phyloP scores from a whole-genome alignment of 2,329 filamentous ascomycete species.

The Microdochium bolleyi region DNA sequence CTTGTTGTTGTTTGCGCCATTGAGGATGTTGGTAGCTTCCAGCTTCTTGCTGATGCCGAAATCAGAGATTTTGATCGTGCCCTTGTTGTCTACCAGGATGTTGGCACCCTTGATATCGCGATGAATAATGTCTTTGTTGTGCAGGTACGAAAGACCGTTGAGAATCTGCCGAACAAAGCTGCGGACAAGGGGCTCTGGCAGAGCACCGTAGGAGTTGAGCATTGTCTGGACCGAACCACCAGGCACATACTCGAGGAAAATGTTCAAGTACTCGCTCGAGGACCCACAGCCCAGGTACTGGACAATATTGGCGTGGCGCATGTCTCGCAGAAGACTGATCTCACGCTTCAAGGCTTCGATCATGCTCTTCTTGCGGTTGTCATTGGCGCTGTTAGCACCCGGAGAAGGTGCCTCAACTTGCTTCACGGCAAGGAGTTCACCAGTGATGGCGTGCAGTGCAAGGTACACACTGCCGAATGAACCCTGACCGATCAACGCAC shows the following conservation, averaged over 20 bases:
- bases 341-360: constrained; percentile 95
- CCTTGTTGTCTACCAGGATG: constrained; percentile 97
- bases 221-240: constrained; percentile 97
- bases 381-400: constrained; percentile 70
- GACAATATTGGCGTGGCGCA: constrained; percentile 95
- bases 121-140: constrained; percentile 93
- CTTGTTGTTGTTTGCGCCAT: constrained; percentile 58
- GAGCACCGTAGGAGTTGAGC: constrained; percentile 95
- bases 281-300: constrained; percentile 95
- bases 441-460: constrained; percentile 89
- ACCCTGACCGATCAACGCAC: constrained; percentile 90
- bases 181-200: constrained; percentile 86
- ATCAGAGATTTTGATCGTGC: constrained; percentile 97
- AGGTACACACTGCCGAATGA: constrained; percentile 96
- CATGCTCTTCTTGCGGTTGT: constrained; percentile 94
- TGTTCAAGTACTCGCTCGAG: constrained; percentile 87
- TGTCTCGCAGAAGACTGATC: constrained; percentile 85
- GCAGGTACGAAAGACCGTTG: constrained; percentile 84
- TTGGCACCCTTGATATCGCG: constrained; percentile 99
- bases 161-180: constrained; percentile 97
- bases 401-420: constrained; percentile 86
- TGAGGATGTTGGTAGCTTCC: constrained; percentile 80
- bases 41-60: constrained; percentile 98
- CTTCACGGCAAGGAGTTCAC: constrained; percentile 96
- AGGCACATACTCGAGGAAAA: constrained; percentile 98